Conservation (phyloP, 495 filamentous ascomycete species). For the Hypoxylon cercidicola region DNA sequence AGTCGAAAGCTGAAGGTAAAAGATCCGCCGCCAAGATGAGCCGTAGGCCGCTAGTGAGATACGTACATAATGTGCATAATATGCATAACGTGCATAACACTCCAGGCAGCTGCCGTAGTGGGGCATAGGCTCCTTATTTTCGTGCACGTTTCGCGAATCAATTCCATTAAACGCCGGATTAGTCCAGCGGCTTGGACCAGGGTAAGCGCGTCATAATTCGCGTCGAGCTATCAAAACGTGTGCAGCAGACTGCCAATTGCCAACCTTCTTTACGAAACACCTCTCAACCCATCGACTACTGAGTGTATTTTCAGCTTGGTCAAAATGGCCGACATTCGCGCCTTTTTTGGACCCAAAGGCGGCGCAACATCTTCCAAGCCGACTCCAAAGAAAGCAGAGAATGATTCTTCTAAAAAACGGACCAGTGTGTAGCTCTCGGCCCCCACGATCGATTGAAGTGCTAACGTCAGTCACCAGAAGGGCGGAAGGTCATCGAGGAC, state of each 20-base stretch:
- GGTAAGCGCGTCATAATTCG: slow-evolving; percentile 41
- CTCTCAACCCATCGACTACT: neutral
- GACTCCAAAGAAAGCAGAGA: slow-evolving; percentile 32
- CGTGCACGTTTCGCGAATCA: slow-evolving; percentile 30
- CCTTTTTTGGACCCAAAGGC: slow-evolving; percentile 77
- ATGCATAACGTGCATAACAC: neutral
- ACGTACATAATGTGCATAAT: slow-evolving; percentile 12
- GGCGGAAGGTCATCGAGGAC: slow-evolving; percentile 78
- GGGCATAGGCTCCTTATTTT: slow-evolving; percentile 12
- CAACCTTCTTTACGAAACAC: slow-evolving; percentile 9
- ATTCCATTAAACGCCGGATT: slow-evolving; percentile 32
- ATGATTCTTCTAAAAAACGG: slow-evolving; percentile 38
- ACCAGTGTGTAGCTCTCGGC: slow-evolving; percentile 48
- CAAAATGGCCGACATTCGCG: slow-evolving; percentile 82
- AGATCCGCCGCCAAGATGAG: slow-evolving; percentile 19
- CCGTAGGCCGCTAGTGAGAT: slow-evolving; percentile 15
- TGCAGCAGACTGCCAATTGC: neutral
- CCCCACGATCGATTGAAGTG: slow-evolving; percentile 1
- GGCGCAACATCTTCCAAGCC: slow-evolving; percentile 58
- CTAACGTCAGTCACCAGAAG: slow-evolving; percentile 57
- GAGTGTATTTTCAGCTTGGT: neutral
- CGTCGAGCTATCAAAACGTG: slow-evolving; percentile 22
- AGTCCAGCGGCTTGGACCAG: slow-evolving; percentile 9
- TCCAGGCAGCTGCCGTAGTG: neutral
- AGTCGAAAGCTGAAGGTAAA: slow-evolving; percentile 17